phyloP scores from a whole-genome alignment of 2,329 filamentous ascomycete genomes.

The Monosporascus cannonballus region DNA sequence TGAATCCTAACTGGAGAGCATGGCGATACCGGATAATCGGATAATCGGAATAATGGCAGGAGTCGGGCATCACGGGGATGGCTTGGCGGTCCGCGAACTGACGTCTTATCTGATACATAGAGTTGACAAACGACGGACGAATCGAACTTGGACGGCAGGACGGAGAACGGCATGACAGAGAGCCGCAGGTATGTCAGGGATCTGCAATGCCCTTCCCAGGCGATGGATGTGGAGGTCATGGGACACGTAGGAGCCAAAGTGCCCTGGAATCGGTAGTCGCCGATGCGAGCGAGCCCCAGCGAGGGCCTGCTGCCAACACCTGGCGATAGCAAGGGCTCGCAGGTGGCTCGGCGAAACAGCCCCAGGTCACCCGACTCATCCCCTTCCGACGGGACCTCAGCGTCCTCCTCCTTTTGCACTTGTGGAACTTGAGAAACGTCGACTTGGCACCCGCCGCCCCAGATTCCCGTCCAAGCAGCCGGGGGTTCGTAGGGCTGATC shows the following conservation, averaged over 20 bases:
- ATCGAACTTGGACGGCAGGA: neutral
- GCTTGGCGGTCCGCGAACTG: conserved; percentile 11
- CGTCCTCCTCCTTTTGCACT: neutral
- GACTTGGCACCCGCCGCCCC: conserved; percentile 6
- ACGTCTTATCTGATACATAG: conserved; percentile 1
- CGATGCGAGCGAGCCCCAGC: too few species aligned
- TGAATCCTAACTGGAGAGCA: neutral
- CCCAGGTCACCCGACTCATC: neutral
- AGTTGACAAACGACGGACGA: too few species aligned
- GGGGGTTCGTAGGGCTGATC: conserved; percentile 27
- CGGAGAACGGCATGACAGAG: neutral
- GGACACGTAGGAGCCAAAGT: neutral
- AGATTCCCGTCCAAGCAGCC: conserved; percentile 13
- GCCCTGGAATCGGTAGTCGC: too few species aligned
- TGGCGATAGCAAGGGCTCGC: neutral
- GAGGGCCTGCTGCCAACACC: neutral
- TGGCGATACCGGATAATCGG: neutral
- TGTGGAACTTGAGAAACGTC: neutral
- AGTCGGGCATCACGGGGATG: too few species aligned
- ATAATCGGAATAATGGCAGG: neutral
- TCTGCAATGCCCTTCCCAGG: neutral
- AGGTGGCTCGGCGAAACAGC: too few species aligned
- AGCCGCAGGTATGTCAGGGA: neutral
- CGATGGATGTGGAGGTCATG: neutral
- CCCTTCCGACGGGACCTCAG: neutral